phyloP scores from a whole-genome alignment of 139 green algal species.

The Chlamydomonas asymmetrica region DNA sequence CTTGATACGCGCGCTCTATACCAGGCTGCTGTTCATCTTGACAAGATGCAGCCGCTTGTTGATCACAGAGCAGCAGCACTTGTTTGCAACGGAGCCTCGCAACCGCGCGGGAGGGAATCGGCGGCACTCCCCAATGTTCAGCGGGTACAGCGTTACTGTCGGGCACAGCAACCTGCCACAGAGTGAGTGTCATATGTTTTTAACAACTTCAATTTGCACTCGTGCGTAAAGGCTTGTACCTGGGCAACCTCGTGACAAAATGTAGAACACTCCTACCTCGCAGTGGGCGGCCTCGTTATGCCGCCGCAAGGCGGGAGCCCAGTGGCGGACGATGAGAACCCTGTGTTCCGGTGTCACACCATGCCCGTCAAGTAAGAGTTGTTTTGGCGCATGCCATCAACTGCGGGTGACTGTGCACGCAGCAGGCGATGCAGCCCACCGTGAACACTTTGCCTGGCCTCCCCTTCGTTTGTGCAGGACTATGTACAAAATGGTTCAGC shows the following conservation, averaged over 20 bases:
- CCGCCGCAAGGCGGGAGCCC: too few relatives aligned
- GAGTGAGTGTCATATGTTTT: too few relatives aligned
- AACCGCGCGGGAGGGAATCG: too few relatives aligned
- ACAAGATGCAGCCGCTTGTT: constrained; percentile 72
- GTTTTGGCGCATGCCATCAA: neutral
- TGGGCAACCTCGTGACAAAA: too few relatives aligned
- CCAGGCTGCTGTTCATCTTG: constrained; percentile 78
- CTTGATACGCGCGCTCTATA: constrained; percentile 48
- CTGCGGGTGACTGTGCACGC: neutral
- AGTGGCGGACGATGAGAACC: constrained; percentile 17
- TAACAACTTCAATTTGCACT: too few relatives aligned
- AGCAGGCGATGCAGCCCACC: neutral
- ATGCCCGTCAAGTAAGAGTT: constrained; percentile 35
- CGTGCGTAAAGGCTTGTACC: too few relatives aligned
- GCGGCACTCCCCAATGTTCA: constrained; percentile 28
- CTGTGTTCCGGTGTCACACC: constrained; percentile 33
- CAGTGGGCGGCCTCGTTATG: too few relatives aligned
- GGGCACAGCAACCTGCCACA: too few relatives aligned
- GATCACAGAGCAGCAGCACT: constrained; percentile 48
- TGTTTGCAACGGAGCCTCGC: constrained; percentile 45
- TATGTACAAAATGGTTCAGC: constrained; percentile 39
- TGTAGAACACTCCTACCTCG: too few relatives aligned
- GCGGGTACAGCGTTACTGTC: too few relatives aligned
- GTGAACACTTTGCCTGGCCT: neutral
- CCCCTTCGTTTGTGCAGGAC: neutral